These are phyloP conservation scores for Beta vulgaris DNA, from an alignment of 148 eudicot genomes.

Conservation along the genomic window DNA sequence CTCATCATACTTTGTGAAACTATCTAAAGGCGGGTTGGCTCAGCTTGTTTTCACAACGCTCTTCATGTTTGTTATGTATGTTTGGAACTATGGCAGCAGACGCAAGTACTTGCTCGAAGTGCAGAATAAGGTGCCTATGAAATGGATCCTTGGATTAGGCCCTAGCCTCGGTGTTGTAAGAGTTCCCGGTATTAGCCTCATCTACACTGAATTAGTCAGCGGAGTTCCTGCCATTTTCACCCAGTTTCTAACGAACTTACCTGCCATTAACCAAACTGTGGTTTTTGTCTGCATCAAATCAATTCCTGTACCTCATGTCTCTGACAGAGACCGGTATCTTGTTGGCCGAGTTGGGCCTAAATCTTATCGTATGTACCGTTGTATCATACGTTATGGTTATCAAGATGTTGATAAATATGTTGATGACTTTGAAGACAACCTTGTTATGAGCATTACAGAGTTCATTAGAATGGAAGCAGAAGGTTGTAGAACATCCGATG, in stretches of 20 bases:
- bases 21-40: conserved; percentile 43
- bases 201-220: conserved; percentile 44
- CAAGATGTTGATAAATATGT: conserved; percentile 37
- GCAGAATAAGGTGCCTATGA: conserved; percentile 55
- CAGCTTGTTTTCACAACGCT: conserved; percentile 34
- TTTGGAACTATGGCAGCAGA: conserved; percentile 48
- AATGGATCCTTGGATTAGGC: conserved; percentile 48
- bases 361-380: conserved; percentile 45
- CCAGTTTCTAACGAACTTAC: conserved; percentile 47
- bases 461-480: conserved; percentile 52
- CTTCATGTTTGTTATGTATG: conserved; percentile 34
- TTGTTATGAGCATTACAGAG: conserved; percentile 44
- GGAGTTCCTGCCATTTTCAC: conserved; percentile 51
- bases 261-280: conserved; percentile 50
- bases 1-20: conserved; percentile 35
- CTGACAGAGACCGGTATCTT: conserved; percentile 42
- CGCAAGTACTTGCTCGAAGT: conserved; percentile 39
- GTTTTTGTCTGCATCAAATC: conserved; percentile 48
- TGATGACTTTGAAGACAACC: conserved; percentile 44
- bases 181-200: conserved; percentile 53
- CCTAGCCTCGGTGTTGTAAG: conserved; percentile 48
- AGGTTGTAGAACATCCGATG: conserved; percentile 16
- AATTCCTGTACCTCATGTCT: conserved; percentile 43
- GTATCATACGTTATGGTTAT: conserved; percentile 51
- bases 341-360: conserved; percentile 49